Conservation (phyloP, 768 basidiomycete genomes). For the Lentinula edodes region DNA sequence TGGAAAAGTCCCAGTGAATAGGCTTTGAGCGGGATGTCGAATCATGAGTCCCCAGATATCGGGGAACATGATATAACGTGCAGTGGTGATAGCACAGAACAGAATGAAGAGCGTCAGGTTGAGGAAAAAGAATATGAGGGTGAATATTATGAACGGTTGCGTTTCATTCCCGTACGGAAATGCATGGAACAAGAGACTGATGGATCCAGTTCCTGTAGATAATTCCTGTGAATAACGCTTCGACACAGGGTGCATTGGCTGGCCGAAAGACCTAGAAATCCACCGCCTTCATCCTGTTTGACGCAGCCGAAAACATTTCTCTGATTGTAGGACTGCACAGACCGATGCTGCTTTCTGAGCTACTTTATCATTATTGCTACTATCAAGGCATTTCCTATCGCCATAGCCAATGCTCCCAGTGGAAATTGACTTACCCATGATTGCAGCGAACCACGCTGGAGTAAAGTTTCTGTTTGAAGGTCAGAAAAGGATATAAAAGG, state of each 20-base stretch:
- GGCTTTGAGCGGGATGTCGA: constrained; percentile 37
- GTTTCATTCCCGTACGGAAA: constrained; percentile 51
- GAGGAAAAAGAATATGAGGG: constrained; percentile 52
- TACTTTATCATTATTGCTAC: not conserved
- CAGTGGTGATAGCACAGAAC: constrained; percentile 37
- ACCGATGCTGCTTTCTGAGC: too few relatives aligned
- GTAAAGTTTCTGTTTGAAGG: constrained; percentile 28
- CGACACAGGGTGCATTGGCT: not conserved
- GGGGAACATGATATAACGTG: constrained; percentile 51
- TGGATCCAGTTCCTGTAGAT: constrained; percentile 36
- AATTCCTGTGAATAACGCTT: not conserved
- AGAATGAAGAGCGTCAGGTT: constrained; percentile 50
- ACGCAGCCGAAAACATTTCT: not conserved
- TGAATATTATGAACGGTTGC: constrained; percentile 32
- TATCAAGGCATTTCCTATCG: not conserved
- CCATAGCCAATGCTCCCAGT: not conserved
- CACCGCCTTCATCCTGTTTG: not conserved
- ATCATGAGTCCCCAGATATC: constrained; percentile 44
- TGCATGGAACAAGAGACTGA: constrained; percentile 49
- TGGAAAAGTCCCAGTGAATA: constrained; percentile 43
- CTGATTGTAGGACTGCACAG: not conserved
- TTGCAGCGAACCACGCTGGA: constrained; percentile 38
- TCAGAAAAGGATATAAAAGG: constrained; percentile 1
- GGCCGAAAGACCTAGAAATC: too few relatives aligned
- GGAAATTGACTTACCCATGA: constrained; percentile 29